Evolutionary conservation across 805 yeast genomes (phyloP).

Genomic region (Yamadazyma laniorum): DNA sequence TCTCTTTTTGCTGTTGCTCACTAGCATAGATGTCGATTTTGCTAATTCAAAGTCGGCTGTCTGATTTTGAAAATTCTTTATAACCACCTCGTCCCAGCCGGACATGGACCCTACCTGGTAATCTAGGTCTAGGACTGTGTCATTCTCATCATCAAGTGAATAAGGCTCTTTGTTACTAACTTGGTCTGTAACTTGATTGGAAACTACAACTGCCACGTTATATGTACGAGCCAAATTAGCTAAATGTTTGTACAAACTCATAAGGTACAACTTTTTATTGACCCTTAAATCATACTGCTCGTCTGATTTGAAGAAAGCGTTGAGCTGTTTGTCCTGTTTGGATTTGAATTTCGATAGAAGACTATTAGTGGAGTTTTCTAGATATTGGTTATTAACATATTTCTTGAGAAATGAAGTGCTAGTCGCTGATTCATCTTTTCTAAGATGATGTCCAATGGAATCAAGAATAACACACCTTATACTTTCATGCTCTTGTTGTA

Average conservation of each 20-base stretch:
- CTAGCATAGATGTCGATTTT: neutral
- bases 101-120: constrained; percentile 69
- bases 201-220: constrained; percentile 61
- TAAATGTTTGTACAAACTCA: constrained; percentile 46
- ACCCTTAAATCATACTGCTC: constrained; percentile 29
- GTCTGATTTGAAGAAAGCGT: constrained; percentile 21
- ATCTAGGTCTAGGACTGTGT: constrained; percentile 40
- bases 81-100: constrained; percentile 65
- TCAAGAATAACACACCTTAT: constrained; percentile 62
- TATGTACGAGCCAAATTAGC: constrained; percentile 45
- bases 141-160: constrained; percentile 21
- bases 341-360: constrained; percentile 12
- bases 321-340: constrained; percentile 19
- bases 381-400: constrained; percentile 18
- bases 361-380: constrained; percentile 4
- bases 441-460: constrained; percentile 77
- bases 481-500: constrained; percentile 21
- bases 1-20: neutral
- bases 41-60: neutral
- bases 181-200: constrained; percentile 79
- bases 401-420: constrained; percentile 35
- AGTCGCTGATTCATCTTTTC: constrained; percentile 50
- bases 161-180: constrained; percentile 24
- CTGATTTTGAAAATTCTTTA: constrained; percentile 17
- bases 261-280: constrained; percentile 42